A percentile compares a stretch with the other conserved stretches of the same genome.
These are phyloP conservation scores for Dactylellina leptospora DNA, from an alignment of 2,329 filamentous ascomycete species.

Conservation along the genomic window DNA sequence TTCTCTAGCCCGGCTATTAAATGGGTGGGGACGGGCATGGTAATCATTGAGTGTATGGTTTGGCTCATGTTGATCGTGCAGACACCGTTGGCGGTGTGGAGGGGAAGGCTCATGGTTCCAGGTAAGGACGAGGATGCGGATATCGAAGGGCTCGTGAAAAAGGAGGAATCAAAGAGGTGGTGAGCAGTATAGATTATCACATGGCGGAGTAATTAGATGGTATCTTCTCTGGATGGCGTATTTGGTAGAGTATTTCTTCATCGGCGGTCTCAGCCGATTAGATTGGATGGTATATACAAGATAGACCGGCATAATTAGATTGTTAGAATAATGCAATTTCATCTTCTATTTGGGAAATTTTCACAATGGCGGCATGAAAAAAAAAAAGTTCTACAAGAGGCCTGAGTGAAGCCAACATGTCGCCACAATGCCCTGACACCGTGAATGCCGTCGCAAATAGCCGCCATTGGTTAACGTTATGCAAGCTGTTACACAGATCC, in stretches of 20 bases:
- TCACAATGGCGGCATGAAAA: too few species aligned
- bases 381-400: too few species aligned
- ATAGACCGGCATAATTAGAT: too few species aligned
- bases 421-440: too few species aligned
- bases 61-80: conserved; percentile 67
- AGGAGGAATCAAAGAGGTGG: conserved; percentile 39
- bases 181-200: conserved; percentile 1
- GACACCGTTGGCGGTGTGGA: conserved; percentile 65
- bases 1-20: conserved; percentile 66
- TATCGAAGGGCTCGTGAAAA: conserved; percentile 30
- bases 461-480: not conserved
- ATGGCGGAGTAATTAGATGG: too few species aligned
- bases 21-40: conserved; percentile 68
- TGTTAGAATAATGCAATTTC: too few species aligned
- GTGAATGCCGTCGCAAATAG: not conserved
- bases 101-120: conserved; percentile 67
- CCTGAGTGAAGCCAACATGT: too few species aligned
- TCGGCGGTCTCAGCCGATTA: too few species aligned
- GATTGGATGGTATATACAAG: too few species aligned
- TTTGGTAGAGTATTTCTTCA: not conserved
- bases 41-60: conserved; percentile 66
- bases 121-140: conserved; percentile 69
- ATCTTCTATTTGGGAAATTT: too few species aligned
- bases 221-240: too few species aligned
- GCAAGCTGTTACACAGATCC: conserved; percentile 10